Conservation (phyloP, 148 eudicot genomes). For the Hydrangea macrophylla region DNA sequence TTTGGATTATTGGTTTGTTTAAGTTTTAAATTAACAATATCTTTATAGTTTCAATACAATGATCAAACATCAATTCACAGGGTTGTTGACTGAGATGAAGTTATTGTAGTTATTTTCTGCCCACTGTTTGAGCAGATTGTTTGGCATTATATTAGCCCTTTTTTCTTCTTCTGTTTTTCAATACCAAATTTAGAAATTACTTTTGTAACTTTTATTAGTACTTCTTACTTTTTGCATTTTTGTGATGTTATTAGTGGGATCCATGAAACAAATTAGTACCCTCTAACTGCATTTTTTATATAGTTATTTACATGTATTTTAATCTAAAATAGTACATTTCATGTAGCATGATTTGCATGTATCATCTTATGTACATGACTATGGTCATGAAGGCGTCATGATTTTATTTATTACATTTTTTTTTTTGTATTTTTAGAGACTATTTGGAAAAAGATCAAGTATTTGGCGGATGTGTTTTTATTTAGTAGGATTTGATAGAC, state of each 20-base stretch:
- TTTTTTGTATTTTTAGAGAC: no score
- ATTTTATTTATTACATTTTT: no score
- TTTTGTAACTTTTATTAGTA: neutral
- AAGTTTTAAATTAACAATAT: neutral
- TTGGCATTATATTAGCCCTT: no score
- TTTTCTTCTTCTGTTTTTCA: no score
- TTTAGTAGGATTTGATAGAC: no score
- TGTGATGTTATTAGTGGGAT: neutral
- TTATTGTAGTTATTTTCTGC: neutral
- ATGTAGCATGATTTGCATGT: neutral
- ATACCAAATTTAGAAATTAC: neutral
- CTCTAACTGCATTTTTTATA: neutral
- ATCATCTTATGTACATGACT: neutral
- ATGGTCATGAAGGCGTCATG: neutral
- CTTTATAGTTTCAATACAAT: neutral
- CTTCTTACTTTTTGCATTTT: neutral
- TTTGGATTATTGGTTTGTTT: neutral
- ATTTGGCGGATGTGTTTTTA: no score
- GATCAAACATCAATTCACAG: neutral
- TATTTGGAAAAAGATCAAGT: no score
- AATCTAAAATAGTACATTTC: neutral
- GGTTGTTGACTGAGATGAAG: neutral
- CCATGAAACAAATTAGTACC: neutral
- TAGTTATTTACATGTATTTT: neutral
- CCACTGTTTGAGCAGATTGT: neutral